A percentile compares a stretch with the other conserved stretches of the same genome.
phyloP scores from a whole-genome alignment of 2,329 filamentous ascomycete species.

The Zalaria obscura region DNA sequence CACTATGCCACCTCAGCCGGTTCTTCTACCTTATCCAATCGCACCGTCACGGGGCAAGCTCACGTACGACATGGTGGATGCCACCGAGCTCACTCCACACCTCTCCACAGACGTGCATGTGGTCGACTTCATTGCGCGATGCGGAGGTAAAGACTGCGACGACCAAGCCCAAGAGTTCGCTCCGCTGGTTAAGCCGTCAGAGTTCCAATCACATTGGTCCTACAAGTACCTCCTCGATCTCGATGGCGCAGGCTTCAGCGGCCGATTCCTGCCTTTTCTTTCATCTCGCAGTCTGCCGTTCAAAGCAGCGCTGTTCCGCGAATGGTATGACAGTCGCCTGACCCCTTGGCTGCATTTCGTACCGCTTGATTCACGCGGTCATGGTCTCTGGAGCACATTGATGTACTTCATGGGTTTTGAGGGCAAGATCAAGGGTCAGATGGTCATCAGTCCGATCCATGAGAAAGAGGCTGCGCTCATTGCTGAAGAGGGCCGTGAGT shows the following conservation, averaged over 20 bases:
- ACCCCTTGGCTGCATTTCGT: constrained; percentile 70
- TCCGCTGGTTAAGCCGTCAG: constrained; percentile 24
- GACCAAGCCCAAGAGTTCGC: constrained; percentile 40
- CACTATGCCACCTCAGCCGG: constrained; percentile 30
- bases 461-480: constrained; percentile 48
- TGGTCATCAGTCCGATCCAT: constrained; percentile 35
- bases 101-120: constrained; percentile 46
- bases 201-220: constrained; percentile 45
- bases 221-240: constrained; percentile 60
- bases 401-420: constrained; percentile 57
- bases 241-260: constrained; percentile 54
- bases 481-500: constrained; percentile 48
- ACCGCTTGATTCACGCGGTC: constrained; percentile 58
- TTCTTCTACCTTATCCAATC: constrained; percentile 39
- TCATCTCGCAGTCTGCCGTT: constrained; percentile 55
- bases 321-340: constrained; percentile 67
- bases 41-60: constrained; percentile 27
- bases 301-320: constrained; percentile 56
- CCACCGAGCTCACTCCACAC: constrained; percentile 38
- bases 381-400: constrained; percentile 59
- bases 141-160: constrained; percentile 37
- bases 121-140: constrained; percentile 42
- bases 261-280: constrained; percentile 50
- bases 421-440: constrained; percentile 29
- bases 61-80: constrained; percentile 40